Evolutionary conservation across 225 moss, liverwort and hornwort species (phyloP).

Genomic region (Climacium dendroides): DNA sequence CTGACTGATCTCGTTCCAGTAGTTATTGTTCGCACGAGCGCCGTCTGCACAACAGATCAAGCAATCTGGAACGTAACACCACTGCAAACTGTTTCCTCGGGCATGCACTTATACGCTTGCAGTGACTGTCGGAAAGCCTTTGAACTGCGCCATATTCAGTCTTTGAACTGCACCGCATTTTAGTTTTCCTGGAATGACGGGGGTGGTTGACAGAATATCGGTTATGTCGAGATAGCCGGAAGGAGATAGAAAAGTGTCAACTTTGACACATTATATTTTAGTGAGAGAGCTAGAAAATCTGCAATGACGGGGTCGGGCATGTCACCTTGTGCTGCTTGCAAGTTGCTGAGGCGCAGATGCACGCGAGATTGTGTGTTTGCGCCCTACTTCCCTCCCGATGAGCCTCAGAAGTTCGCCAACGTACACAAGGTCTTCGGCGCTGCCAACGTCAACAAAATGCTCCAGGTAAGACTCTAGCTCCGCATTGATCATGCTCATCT

Average conservation of each 20-base stretch:
- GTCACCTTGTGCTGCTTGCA: conserved; percentile 92
- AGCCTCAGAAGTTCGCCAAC: conserved; percentile 88
- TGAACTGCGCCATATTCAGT: not conserved
- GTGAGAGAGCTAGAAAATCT: not conserved
- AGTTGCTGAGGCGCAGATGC: conserved; percentile 71
- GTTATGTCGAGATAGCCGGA: not conserved
- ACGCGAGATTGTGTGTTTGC: conserved; percentile 80
- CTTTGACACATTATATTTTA: not conserved
- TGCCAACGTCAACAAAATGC: conserved; percentile 87
- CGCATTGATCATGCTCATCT: not conserved
- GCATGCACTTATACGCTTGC: not conserved
- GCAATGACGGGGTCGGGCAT: conserved; percentile 33
- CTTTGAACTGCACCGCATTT: not conserved
- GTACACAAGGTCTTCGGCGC: conserved; percentile 96
- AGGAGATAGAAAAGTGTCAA: not conserved
- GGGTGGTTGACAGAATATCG: not conserved
- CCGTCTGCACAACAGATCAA: conserved; percentile 1
- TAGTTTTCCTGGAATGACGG: conserved; percentile 1
- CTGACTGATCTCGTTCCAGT: not conserved
- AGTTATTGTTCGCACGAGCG: conserved; percentile 15
- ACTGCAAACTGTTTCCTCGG: not conserved
- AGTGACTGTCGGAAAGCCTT: not conserved
- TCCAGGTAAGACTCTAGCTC: conserved; percentile 26
- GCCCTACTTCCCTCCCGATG: conserved; percentile 83
- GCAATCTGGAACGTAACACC: not conserved